A percentile compares a stretch with the other conserved stretches of the same genome.
phyloP scores from a whole-genome alignment of 2,329 filamentous ascomycete genomes.

The Aspergillus puulaauensis region DNA sequence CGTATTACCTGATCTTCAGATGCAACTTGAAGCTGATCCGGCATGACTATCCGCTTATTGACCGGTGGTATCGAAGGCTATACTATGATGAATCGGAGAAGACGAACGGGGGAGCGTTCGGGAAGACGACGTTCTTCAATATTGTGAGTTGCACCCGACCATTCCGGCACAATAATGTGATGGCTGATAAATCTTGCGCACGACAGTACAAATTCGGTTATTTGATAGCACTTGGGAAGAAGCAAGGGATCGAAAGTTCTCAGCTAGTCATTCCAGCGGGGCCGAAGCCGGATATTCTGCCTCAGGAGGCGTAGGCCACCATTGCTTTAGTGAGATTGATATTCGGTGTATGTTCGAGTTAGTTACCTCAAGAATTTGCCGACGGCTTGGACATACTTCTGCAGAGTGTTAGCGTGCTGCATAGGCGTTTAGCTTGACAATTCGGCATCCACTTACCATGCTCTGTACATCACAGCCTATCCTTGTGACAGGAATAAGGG shows the following conservation, averaged over 20 bases:
- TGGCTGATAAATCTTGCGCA: not conserved
- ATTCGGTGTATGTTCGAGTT: not conserved
- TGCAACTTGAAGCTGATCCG: constrained; percentile 65
- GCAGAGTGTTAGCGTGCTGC: not conserved
- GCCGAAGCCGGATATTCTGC: constrained; percentile 28
- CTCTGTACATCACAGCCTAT: not conserved
- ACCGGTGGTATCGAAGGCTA: constrained; percentile 47
- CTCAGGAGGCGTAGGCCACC: constrained; percentile 8
- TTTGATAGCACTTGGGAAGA: constrained; percentile 17
- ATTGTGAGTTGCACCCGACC: constrained; percentile 26
- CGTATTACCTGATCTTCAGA: constrained; percentile 82
- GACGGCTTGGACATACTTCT: not conserved
- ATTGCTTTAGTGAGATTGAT: not conserved
- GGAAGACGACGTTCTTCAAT: constrained; percentile 46
- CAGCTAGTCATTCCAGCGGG: constrained; percentile 28
- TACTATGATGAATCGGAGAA: constrained; percentile 48
- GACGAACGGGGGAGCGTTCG: constrained; percentile 43
- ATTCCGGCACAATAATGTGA: not conserved
- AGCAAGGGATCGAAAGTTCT: constrained; percentile 14
- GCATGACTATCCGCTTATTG: constrained; percentile 55
- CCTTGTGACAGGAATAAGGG: not conserved
- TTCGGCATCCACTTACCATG: not conserved
- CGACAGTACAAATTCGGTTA: constrained; percentile 30
- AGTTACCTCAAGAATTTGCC: not conserved
- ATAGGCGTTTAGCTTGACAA: not conserved